A percentile compares a stretch with the other conserved stretches of the same genome.
Conservation (phyloP, 2,329 filamentous ascomycete genomes). For the Amphichorda felina region DNA sequence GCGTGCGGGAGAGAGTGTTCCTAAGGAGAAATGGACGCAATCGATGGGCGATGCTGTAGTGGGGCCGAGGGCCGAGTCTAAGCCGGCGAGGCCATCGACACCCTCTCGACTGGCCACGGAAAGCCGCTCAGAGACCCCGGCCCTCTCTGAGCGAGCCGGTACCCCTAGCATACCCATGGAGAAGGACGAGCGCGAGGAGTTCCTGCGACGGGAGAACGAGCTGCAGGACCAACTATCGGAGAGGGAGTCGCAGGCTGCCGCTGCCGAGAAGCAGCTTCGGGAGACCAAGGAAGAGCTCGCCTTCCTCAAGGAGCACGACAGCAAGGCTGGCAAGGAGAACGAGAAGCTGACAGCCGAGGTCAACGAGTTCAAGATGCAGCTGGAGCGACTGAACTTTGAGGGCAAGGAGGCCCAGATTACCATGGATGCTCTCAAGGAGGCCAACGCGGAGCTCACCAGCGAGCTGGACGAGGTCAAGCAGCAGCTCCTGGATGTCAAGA, state of each 20-base stretch:
- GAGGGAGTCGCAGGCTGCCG: constrained; percentile 70
- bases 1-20: constrained; percentile 79
- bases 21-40: constrained; percentile 78
- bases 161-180: constrained; percentile 84
- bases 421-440: constrained; percentile 95
- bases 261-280: constrained; percentile 67
- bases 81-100: constrained; percentile 37
- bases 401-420: constrained; percentile 94
- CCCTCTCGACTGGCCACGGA: constrained; percentile 37
- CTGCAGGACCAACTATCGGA: constrained; percentile 93
- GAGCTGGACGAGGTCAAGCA: constrained; percentile 95
- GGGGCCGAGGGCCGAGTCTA: constrained; percentile 28
- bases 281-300: constrained; percentile 79
- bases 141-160: constrained; percentile 66
- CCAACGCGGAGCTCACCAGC: constrained; percentile 80
- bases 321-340: constrained; percentile 77
- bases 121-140: constrained; percentile 49
- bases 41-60: constrained; percentile 36
- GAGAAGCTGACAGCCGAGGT: constrained; percentile 76
- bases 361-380: constrained; percentile 91
- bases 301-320: constrained; percentile 76
- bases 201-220: constrained; percentile 88
- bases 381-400: constrained; percentile 92
- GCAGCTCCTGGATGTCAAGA: constrained; percentile 88
- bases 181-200: constrained; percentile 95